A percentile compares a stretch with the other conserved stretches of the same genome.
phyloP scores from a whole-genome alignment of 2,329 filamentous ascomycete species.

The Claviceps sp. region DNA sequence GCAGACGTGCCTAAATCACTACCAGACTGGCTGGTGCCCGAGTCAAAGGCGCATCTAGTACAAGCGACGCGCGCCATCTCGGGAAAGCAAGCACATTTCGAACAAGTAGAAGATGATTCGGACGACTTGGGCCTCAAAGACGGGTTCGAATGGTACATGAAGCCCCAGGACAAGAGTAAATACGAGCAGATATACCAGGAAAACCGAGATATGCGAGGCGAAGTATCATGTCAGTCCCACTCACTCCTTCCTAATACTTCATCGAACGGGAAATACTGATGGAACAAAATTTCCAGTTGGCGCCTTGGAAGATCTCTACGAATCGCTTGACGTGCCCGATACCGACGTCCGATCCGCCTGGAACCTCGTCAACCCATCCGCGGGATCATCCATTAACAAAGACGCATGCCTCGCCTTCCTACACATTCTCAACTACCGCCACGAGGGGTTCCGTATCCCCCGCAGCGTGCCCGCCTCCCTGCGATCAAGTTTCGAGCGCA shows the following conservation, averaged over 20 bases:
- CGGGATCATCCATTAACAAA: slow-evolving; percentile 73
- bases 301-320: slow-evolving; percentile 71
- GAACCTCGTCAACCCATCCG: slow-evolving; percentile 94
- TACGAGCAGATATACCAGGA: slow-evolving; percentile 97
- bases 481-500: slow-evolving; percentile 82
- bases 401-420: slow-evolving; percentile 90
- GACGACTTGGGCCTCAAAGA: slow-evolving; percentile 80
- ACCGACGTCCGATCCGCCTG: slow-evolving; percentile 82
- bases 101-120: slow-evolving; percentile 69
- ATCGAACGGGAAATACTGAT: neutral
- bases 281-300: slow-evolving; percentile 39
- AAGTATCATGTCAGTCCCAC: slow-evolving; percentile 54
- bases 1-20: slow-evolving; percentile 72
- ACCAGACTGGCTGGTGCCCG: slow-evolving; percentile 93
- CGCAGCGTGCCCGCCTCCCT: slow-evolving; percentile 85
- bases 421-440: slow-evolving; percentile 90
- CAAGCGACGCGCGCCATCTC: slow-evolving; percentile 70
- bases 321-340: slow-evolving; percentile 59
- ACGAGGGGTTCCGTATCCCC: slow-evolving; percentile 90
- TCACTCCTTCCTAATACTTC: no score
- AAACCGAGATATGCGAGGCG: slow-evolving; percentile 75
- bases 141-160: slow-evolving; percentile 99
- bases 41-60: slow-evolving; percentile 84
- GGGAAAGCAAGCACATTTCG: slow-evolving; percentile 69
- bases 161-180: slow-evolving; percentile 74